phyloP scores from a whole-genome alignment of 164 flowering plant species.

The Magnolia changhungtana region DNA sequence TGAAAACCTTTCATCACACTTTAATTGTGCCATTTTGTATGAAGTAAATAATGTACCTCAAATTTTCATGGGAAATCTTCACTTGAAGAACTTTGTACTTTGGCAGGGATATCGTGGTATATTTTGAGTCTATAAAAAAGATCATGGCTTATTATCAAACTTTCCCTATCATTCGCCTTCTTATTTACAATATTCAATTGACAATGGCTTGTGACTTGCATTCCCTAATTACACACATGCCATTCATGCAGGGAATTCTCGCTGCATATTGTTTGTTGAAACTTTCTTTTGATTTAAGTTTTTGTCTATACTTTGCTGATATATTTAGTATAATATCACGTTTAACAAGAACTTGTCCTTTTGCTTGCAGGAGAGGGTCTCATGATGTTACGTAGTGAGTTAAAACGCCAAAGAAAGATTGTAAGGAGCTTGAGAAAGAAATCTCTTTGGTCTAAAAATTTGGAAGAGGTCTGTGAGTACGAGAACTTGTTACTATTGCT shows the following conservation, averaged over 20 bases:
- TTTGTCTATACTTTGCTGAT: neutral
- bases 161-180: neutral
- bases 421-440: constrained; percentile 83
- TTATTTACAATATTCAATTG: neutral
- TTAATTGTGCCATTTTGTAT: neutral
- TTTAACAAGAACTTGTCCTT: neutral
- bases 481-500: no score
- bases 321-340: no score
- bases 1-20: neutral
- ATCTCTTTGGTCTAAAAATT: constrained; percentile 89
- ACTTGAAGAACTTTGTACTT: neutral
- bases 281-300: neutral
- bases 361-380: constrained; percentile 68
- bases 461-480: constrained; percentile 79
- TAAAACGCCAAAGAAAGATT: constrained; percentile 85
- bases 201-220: neutral
- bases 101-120: neutral
- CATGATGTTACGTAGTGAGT: constrained; percentile 65
- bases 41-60: neutral
- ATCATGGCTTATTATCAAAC: neutral
- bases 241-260: neutral
- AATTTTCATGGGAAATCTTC: neutral
- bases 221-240: neutral
- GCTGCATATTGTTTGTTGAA: neutral
- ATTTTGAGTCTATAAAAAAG: neutral